Percentiles rank a stretch among this genome's conserved stretches.
Conservation (phyloP, 305 asterid genomes). For the Fraxinus paxiana region DNA sequence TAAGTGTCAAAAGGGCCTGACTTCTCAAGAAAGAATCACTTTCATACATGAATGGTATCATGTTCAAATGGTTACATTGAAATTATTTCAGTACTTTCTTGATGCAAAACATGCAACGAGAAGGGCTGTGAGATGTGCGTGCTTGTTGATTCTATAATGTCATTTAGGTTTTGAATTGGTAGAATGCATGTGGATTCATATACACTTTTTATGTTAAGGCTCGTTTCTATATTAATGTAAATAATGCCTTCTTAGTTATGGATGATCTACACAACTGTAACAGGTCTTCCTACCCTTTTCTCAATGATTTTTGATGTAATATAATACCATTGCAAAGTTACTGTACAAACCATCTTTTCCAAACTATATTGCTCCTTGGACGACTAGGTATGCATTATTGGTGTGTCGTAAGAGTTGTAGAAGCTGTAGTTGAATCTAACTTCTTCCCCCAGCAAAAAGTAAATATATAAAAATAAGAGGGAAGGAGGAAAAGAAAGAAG, state of each 20-base stretch:
- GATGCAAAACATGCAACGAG: slow-evolving; percentile 4
- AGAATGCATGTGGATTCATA: not conserved
- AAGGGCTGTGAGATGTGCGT: not conserved
- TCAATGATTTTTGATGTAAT: not conserved
- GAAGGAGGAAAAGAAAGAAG: not conserved
- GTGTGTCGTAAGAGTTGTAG: not conserved
- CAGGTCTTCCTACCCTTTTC: not conserved
- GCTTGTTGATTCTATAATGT: not conserved
- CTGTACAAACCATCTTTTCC: not conserved
- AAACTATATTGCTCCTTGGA: slow-evolving; percentile 1
- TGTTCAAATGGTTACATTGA: not conserved
- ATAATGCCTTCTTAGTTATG: not conserved
- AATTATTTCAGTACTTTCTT: not conserved
- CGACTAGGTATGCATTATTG: not conserved
- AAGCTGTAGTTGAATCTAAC: not conserved
- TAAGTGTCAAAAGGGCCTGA: not conserved
- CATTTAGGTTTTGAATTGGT: slow-evolving; percentile 9
- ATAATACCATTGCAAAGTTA: not conserved
- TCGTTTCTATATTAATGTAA: not conserved
- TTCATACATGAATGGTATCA: not conserved
- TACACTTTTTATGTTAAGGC: not conserved
- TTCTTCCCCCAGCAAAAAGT: not conserved
- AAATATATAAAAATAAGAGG: not conserved
- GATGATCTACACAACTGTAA: slow-evolving; percentile 1
- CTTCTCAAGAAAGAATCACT: not conserved